Percentiles rank a stretch among this genome's conserved stretches.
Conservation (phyloP, 2,329 filamentous ascomycete species). For the Chaetomium olivaceum region DNA sequence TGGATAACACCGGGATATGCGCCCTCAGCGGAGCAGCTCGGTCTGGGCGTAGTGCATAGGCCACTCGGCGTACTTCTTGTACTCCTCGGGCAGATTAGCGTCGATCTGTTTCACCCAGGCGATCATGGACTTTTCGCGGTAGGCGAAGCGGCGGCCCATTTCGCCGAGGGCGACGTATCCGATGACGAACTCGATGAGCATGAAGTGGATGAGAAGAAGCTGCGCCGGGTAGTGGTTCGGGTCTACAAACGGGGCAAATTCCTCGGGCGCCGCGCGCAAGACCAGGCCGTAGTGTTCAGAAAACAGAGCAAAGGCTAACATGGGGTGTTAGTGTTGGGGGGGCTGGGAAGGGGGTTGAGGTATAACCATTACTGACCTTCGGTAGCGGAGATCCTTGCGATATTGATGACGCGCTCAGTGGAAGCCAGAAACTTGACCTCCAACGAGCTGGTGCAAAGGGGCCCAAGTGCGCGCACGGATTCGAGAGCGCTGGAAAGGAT, state of each 20-base stretch:
- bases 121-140: slow-evolving; percentile 22
- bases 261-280: slow-evolving; percentile 34
- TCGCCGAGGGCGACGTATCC: slow-evolving; percentile 27
- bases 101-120: slow-evolving; percentile 29
- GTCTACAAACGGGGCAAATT: slow-evolving; percentile 39
- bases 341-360: not conserved
- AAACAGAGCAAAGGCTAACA: slow-evolving; percentile 31
- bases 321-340: not conserved
- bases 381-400: slow-evolving; percentile 33
- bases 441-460: slow-evolving; percentile 37
- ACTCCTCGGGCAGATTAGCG: slow-evolving; percentile 24
- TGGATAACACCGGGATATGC: not conserved
- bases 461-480: slow-evolving; percentile 36
- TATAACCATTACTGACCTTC: slow-evolving; percentile 35
- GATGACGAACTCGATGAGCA: slow-evolving; percentile 35
- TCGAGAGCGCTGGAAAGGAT: slow-evolving; percentile 35
- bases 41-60: slow-evolving; percentile 23
- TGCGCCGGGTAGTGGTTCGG: slow-evolving; percentile 38
- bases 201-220: slow-evolving; percentile 43
- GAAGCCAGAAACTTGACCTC: slow-evolving; percentile 38
- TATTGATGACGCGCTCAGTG: slow-evolving; percentile 36
- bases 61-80: slow-evolving; percentile 29
- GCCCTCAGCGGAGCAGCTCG: not conserved
- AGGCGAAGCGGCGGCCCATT: slow-evolving; percentile 23
- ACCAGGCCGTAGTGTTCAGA: slow-evolving; percentile 37